phyloP scores from a whole-genome alignment of 306 rosid genomes.

The Cicer yamashitae region DNA sequence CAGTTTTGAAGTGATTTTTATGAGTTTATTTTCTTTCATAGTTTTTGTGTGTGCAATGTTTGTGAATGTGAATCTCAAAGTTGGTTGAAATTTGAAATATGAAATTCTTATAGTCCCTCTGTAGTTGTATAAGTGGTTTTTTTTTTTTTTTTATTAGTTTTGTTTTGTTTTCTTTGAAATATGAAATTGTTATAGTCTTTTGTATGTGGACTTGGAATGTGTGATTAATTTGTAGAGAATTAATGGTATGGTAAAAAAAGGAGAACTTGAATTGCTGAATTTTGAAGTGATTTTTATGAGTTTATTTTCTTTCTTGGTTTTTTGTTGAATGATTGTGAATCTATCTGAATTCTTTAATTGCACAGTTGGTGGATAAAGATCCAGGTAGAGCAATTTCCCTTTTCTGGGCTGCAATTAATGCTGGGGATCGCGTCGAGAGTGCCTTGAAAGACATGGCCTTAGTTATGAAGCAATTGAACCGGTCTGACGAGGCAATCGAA shows the following conservation, averaged over 20 bases:
- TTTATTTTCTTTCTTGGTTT: constrained; percentile 14
- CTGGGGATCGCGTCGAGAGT: constrained; percentile 92
- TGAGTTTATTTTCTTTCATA: background rate
- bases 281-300: background rate
- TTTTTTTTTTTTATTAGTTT: too few species aligned
- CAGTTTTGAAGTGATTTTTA: background rate
- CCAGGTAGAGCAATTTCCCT: constrained; percentile 77
- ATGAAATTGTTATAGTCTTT: too few species aligned
- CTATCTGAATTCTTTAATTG: constrained; percentile 20
- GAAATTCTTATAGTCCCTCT: background rate
- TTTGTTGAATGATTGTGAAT: constrained; percentile 30
- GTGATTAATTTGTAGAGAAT: constrained; percentile 16
- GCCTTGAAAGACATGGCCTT: constrained; percentile 97
- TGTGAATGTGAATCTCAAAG: background rate
- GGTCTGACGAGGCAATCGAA: constrained; percentile 90
- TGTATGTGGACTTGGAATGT: background rate
- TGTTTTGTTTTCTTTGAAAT: too few species aligned
- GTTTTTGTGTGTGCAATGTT: background rate
- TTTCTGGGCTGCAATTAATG: constrained; percentile 93
- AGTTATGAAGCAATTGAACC: constrained; percentile 86
- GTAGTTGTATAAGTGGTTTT: background rate
- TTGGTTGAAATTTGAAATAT: background rate
- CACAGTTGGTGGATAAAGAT: constrained; percentile 90
- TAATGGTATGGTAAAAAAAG: background rate
- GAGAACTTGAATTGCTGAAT: constrained; percentile 17